phyloP scores from a whole-genome alignment of 805 yeast genomes.

The Pichia cabralensis region DNA sequence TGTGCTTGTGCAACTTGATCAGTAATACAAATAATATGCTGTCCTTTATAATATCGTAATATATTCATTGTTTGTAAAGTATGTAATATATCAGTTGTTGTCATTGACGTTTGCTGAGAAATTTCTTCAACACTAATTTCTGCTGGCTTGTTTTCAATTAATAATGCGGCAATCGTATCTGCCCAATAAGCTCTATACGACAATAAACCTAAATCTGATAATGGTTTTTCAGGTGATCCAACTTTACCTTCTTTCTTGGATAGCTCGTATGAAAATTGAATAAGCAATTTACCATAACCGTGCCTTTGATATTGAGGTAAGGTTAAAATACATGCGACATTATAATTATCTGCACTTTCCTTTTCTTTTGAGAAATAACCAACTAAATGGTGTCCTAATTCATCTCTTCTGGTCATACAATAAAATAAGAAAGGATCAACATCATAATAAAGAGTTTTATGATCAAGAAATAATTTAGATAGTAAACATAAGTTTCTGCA shows the following conservation, averaged over 20 bases:
- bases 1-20: conserved; percentile 73
- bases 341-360: conserved; percentile 89
- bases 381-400: conserved; percentile 87
- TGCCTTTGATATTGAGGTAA: conserved; percentile 93
- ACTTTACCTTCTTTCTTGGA: conserved; percentile 81
- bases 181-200: conserved; percentile 97
- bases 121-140: conserved; percentile 79
- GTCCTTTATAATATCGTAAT: conserved; percentile 88
- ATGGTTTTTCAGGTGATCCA: conserved; percentile 97
- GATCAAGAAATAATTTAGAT: conserved; percentile 87
- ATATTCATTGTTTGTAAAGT: conserved; percentile 87
- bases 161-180: conserved; percentile 66
- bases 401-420: conserved; percentile 88
- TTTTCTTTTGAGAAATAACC: conserved; percentile 97
- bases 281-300: conserved; percentile 87
- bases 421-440: conserved; percentile 96
- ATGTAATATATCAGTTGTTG: conserved; percentile 90
- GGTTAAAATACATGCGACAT: conserved; percentile 94
- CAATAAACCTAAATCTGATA: conserved; percentile 86
- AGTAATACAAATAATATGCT: conserved; percentile 79
- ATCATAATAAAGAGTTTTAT: conserved; percentile 92
- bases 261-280: conserved; percentile 87
- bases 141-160: conserved; percentile 48
- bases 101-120: conserved; percentile 80
- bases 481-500: conserved; percentile 88